Conservation (phyloP, 148 eudicot species). For the Arbutus unedo region DNA sequence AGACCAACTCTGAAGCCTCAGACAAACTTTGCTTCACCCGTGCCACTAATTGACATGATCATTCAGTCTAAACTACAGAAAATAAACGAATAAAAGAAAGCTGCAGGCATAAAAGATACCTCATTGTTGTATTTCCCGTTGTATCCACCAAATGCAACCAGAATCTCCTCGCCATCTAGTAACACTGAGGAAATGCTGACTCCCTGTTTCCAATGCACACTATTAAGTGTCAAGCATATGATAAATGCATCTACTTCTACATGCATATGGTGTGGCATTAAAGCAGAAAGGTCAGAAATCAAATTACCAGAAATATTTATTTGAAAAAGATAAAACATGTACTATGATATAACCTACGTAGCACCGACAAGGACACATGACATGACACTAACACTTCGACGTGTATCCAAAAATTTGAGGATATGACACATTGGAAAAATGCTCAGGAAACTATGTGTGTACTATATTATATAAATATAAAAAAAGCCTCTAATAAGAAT, state of each 20-base stretch:
- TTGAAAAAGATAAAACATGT: neutral
- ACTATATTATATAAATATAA: too few species aligned
- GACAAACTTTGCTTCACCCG: neutral
- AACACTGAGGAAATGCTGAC: constrained; percentile 61
- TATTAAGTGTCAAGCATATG: neutral
- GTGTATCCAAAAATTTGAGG: too few species aligned
- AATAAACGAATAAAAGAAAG: neutral
- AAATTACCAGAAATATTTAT: neutral
- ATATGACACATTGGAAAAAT: too few species aligned
- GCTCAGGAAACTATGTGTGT: too few species aligned
- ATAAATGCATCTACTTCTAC: neutral
- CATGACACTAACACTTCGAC: too few species aligned
- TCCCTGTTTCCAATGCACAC: constrained; percentile 53
- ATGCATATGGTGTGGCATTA: neutral
- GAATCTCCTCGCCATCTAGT: constrained; percentile 54
- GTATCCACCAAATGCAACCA: constrained; percentile 96
- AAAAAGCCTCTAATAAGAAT: too few species aligned
- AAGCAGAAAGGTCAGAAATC: neutral
- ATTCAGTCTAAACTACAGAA: neutral
- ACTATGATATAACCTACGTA: neutral
- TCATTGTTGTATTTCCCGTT: constrained; percentile 91
- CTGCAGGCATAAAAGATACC: constrained; percentile 41
- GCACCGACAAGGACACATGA: too few species aligned
- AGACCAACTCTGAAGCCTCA: neutral
- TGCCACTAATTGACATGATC: neutral